Base-by-base conservation (phyloP, 163 green algal species). In the Chlamydomonas reinhardtii region DNA sequence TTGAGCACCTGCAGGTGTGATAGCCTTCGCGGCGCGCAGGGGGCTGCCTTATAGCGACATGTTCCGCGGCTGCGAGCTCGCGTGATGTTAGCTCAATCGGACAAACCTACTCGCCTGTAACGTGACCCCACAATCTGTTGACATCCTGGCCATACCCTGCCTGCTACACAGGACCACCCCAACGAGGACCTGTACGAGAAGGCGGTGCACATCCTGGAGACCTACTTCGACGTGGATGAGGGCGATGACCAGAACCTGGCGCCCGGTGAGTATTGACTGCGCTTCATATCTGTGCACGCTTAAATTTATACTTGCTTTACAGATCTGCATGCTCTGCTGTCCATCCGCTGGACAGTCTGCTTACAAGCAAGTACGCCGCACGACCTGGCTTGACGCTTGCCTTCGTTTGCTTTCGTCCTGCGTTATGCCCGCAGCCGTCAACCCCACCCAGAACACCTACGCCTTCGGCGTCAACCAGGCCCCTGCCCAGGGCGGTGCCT, bases 161-260 rank as follows among this genome's bases (percentile, higher is more conserved):
- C 39, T 48, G n/a, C 39, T 8, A 48, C 25, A 31, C 93, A 97
- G 91, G 98, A 98, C 85, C 97, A 99, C 94, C 91, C 88, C 54
- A 98, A 99, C 89, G 97, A 99, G 88, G 98, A 99, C 77, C 96
- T 99, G 77, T 99, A 99, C 87, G 95, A 99, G 76, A 99, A 99
- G 95, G 97, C 97, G 25, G 95, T 99, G 29, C 93, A 95, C 83
- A 97, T 99, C 71, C 90, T 99, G 85, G 95, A 98, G 91, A 93
- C 92, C 16, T 99, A 97, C 92, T 99, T 98, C 82, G 96, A 99
- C 72, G 93, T 97, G 62, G 93, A 96, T n/a, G 93, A 96, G 43
- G 92, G 93, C 29, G 96, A 98, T 75, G 96, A 97, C 74, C 95
- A 98, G 89, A 98, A 97, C 90, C 85, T 98, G 59, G 95, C 96